These are phyloP conservation scores for Erucastrum elatum DNA, from an alignment of 345 rosid genomes.

Conservation along the genomic window DNA sequence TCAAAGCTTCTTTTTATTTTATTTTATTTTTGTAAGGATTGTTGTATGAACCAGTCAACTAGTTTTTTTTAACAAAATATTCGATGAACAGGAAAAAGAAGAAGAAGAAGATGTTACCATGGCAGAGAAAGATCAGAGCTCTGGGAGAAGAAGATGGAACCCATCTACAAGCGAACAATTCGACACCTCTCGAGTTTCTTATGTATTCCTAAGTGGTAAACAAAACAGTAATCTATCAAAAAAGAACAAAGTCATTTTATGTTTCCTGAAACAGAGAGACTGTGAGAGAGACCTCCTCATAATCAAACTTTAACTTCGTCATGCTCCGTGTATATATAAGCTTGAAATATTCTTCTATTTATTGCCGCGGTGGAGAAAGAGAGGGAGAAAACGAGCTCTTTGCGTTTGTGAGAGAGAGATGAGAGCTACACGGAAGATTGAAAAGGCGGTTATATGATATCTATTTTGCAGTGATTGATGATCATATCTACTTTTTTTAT, in stretches of 20 bases:
- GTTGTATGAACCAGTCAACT: no score
- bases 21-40: neutral
- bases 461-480: neutral
- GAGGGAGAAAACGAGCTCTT: neutral
- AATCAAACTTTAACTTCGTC: constrained; percentile 9
- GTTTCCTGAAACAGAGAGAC: constrained; percentile 5
- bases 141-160: constrained; percentile 68
- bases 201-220: constrained; percentile 51
- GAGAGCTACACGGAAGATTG: neutral
- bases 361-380: neutral
- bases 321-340: neutral
- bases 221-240: neutral
- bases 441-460: constrained; percentile 16
- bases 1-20: constrained; percentile 19
- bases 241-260: neutral
- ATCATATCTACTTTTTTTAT: neutral
- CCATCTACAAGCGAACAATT: constrained; percentile 88
- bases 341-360: neutral
- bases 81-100: neutral
- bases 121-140: constrained; percentile 92
- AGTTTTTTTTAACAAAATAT: neutral
- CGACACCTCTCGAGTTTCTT: constrained; percentile 71
- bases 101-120: constrained; percentile 54
- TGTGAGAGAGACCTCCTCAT: constrained; percentile 26
- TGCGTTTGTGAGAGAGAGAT: neutral